Evolutionary conservation across 345 rosid genomes (phyloP).

Genomic region (Hibiscus mutabilis): DNA sequence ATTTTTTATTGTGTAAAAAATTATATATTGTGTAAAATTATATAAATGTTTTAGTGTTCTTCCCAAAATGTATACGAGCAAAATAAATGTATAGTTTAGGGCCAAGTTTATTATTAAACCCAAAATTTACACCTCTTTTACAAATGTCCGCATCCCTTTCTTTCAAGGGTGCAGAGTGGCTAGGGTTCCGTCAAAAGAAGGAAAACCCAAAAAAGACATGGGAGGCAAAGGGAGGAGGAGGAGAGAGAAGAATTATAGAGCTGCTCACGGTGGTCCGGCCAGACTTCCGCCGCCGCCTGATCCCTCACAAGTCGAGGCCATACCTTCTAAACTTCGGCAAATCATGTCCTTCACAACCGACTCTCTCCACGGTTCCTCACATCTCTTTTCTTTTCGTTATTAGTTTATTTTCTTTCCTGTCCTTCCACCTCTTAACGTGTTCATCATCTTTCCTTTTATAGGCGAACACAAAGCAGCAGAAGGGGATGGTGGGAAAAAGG

Average conservation of each 20-base stretch:
- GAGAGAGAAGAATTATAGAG: constrained; percentile 76
- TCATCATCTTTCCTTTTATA: constrained; percentile 7
- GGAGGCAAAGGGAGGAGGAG: constrained; percentile 76
- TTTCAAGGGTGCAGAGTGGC: not conserved
- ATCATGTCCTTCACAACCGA: constrained; percentile 53
- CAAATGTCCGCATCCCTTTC: not conserved
- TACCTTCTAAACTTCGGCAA: constrained; percentile 76
- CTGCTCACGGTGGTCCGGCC: constrained; percentile 69
- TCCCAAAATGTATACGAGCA: too few species aligned
- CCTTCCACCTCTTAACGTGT: not conserved
- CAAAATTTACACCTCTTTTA: not conserved
- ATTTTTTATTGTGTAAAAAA: too few species aligned
- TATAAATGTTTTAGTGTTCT: too few species aligned
- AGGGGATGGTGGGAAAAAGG: constrained; percentile 14
- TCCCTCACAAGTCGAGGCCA: constrained; percentile 51
- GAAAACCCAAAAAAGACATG: constrained; percentile 33
- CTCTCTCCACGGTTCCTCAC: constrained; percentile 22
- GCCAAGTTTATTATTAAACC: not conserved
- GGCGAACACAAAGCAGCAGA: constrained; percentile 9
- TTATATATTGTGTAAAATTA: too few species aligned
- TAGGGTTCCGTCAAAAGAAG: not conserved
- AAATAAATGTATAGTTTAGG: too few species aligned
- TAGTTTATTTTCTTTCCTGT: not conserved
- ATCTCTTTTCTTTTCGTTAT: not conserved
- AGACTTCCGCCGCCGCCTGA: constrained; percentile 89